Evolutionary conservation across 129 eudicot genomes (phyloP), one percentile per base, ranked within the genome.

Genomic region (Flaveria brownii): DNA sequence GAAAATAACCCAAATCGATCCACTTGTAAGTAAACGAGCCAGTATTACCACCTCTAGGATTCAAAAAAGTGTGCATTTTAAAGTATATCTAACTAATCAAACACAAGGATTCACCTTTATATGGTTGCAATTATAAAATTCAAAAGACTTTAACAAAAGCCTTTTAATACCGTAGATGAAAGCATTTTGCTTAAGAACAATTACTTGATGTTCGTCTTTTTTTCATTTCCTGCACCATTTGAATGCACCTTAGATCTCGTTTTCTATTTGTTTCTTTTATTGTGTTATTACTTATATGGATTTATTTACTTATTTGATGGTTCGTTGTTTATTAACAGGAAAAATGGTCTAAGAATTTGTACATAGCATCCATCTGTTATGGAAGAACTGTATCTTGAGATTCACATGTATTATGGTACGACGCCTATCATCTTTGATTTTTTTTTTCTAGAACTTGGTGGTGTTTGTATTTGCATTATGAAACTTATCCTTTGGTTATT

Each of bases 271-370:
- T 59, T 22, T 59, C 65, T 59, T 59, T 59, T 22, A 22, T 25
- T 6, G 4, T 25, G 4, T 22, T 23, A 60, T 1, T 57, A 22
- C 64, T 11, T 11, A 22, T 4, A 17, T 56, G 12, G 13, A 8
- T 5, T 22, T 28, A 9, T 57, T 57, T 57, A 57, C 68, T 14
- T 36, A 17, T 15, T 4, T 23, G 45, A 61, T 61, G 43, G 7
- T 61, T 9, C 18, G 20, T 45, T 74, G 49, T 75, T 26, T 10
- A n/a, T 6, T 6, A 5, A 52, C 88, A 86, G 90, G 90, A 86
- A 49, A 86, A 86, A 75, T 86, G 90, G 90, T 82, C 84, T 18
- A 86, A 86, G 66, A 87, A 20, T 76, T 84, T 41, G 42, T 61
- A 61, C 68, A 26, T 61, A 26, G 9, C 68, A 61, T 61, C 68